Conservation (phyloP, 805 yeast genomes). For the Pichia nakasei region DNA sequence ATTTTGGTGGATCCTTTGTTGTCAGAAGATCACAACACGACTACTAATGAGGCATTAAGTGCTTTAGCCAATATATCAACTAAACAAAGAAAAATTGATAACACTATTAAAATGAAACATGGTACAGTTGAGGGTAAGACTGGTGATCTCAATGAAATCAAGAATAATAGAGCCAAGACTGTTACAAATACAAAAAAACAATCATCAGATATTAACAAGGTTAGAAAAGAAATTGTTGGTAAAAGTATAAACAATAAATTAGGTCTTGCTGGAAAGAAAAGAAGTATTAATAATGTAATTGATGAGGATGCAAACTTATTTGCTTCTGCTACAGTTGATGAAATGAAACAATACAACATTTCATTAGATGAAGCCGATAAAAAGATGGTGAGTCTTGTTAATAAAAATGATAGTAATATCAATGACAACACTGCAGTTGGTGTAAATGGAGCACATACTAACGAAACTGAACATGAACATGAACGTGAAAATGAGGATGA, state of each 20-base stretch:
- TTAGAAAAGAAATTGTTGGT: background rate
- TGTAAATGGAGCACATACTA: background rate
- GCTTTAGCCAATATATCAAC: slow-evolving; percentile 24
- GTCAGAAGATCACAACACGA: background rate
- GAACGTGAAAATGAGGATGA: background rate
- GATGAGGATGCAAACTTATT: slow-evolving; percentile 22
- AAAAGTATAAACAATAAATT: background rate
- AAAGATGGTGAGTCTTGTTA: too few species aligned
- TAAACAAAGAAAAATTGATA: slow-evolving; percentile 12
- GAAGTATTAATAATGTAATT: slow-evolving; percentile 1
- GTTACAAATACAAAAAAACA: too few species aligned
- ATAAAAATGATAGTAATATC: background rate
- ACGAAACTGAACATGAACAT: slow-evolving; percentile 1
- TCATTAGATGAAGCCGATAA: background rate
- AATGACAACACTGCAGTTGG: background rate
- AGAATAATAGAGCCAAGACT: too few species aligned
- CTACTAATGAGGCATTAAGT: slow-evolving; percentile 9
- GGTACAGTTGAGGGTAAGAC: too few species aligned
- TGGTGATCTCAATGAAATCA: too few species aligned
- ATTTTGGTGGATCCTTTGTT: background rate
- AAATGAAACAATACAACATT: slow-evolving; percentile 16
- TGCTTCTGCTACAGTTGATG: slow-evolving; percentile 25
- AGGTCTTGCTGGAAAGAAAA: background rate
- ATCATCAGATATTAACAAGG: background rate
- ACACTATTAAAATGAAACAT: too few species aligned